Conservation (phyloP, 345 rosid species). For the Gossypium longicalyx region DNA sequence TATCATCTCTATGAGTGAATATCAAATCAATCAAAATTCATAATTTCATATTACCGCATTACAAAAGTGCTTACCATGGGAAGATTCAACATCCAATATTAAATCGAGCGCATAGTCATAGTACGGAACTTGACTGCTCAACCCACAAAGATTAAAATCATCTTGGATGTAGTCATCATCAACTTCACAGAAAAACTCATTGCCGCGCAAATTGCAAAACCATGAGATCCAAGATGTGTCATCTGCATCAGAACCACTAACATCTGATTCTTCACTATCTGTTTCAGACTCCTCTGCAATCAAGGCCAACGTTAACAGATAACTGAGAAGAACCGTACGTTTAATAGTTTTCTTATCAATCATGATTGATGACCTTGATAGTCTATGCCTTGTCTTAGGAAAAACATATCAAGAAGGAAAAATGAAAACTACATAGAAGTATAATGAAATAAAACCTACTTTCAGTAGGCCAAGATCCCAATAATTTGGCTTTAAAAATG, state of each 20-base stretch:
- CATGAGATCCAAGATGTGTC: constrained; percentile 98
- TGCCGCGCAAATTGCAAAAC: constrained; percentile 95
- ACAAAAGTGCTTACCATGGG: constrained; percentile 57
- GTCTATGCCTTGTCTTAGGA: not conserved
- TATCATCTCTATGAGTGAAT: not conserved
- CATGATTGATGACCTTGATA: not conserved
- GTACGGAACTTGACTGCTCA: constrained; percentile 95
- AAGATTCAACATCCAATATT: constrained; percentile 85
- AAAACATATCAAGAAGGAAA: not conserved
- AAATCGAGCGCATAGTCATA: constrained; percentile 93
- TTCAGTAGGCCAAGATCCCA: not conserved
- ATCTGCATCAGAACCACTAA: constrained; percentile 89
- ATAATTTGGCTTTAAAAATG: not conserved
- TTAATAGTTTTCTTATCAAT: not conserved
- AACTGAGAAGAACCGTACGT: not conserved
- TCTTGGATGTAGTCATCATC: constrained; percentile 96
- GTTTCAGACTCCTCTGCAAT: constrained; percentile 24
- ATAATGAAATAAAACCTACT: not conserved
- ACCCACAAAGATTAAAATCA: constrained; percentile 94
- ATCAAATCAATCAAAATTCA: not conserved
- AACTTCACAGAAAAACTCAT: constrained; percentile 94
- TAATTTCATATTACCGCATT: not conserved
- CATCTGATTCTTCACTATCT: constrained; percentile 29
- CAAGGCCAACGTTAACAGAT: not conserved
- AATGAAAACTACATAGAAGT: not conserved